Evolutionary conservation across 2,329 filamentous ascomycete species (phyloP).

Genomic region (Dichotomopilus funicola): DNA sequence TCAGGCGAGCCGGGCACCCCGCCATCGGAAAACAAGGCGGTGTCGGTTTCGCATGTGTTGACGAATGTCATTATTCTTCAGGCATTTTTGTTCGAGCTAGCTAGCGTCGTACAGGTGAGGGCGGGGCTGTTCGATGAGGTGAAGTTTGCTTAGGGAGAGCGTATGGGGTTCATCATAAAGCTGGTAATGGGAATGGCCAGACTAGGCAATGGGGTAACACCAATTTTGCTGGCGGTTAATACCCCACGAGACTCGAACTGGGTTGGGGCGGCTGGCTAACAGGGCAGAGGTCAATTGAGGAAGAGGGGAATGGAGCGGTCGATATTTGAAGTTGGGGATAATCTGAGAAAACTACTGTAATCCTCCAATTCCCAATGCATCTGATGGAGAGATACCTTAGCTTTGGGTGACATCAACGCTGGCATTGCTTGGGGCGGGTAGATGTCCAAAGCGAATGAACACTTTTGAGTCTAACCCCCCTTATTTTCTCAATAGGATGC

Average conservation of each 20-base stretch:
- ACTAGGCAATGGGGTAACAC: too few species aligned
- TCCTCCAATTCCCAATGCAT: too few species aligned
- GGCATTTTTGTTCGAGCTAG: conserved; percentile 71
- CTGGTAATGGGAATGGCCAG: background rate
- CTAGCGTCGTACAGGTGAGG: conserved; percentile 66
- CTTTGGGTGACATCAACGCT: too few species aligned
- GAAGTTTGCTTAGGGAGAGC: conserved; percentile 42
- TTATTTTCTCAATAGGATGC: too few species aligned
- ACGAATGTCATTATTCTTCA: conserved; percentile 76
- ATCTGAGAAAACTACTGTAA: too few species aligned
- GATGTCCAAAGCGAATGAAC: too few species aligned
- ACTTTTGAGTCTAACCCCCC: too few species aligned
- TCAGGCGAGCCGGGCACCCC: conserved; percentile 4
- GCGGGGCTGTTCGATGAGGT: conserved; percentile 73
- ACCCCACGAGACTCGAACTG: too few species aligned
- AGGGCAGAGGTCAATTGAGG: background rate
- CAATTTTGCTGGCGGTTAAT: too few species aligned
- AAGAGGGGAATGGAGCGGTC: background rate
- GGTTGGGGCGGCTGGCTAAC: too few species aligned
- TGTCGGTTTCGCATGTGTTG: conserved; percentile 69
- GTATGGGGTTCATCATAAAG: background rate
- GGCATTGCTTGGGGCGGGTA: too few species aligned
- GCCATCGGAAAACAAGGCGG: conserved; percentile 34
- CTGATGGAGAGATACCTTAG: too few species aligned
- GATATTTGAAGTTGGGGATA: background rate